Evolutionary conservation across 371 early-diverging fungal genomes (phyloP), one percentile per base, ranked within the genome.

Genomic region (Neoconidiobolus thromboides): DNA sequence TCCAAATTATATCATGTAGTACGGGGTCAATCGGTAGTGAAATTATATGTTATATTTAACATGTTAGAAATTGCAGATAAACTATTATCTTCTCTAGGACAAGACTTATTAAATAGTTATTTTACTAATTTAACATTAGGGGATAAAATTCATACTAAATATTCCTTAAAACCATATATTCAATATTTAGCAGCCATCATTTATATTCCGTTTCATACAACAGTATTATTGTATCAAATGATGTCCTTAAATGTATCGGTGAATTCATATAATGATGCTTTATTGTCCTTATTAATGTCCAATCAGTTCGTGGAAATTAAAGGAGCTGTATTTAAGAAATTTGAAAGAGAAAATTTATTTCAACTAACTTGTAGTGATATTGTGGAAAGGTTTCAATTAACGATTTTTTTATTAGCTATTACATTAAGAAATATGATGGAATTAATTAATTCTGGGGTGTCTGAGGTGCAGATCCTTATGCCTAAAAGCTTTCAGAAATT

Each of bases 261-360:
- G 66, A 97, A 98, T 68, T 87, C 89, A 12, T 89, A 91, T 67
- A 87, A 87, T 58, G 93, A 93, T 67, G 88, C 91, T 1, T 71
- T 98, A 41, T 68, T 96, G 39, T 87, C 96, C 2, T 66, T 98
- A 47, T 76, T 98, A 42, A 79, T 98, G 49, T 88, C 89, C 26
- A 96, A 96, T 62, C 98, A 96, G 71, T 98, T 98, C 78, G 91
- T 92, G 10, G 98, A 98, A 67, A 92, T 98, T 68, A 98, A 98
- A 65, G 82, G 89, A 63, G 81, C 82, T 54, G 96, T 98, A 0
- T 96, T 96, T 64, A 98, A 98, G 64, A 81, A 80, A 60, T 95
- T 91, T 75, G 97, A 96, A 70, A 80, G 81, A 63, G 96, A 94
- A 64, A 93, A 93, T 65, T 71, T 98, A 56, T 98, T 96, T 68